A percentile compares a stretch with the other conserved stretches of the same genome.
Conservation (phyloP, 2,329 filamentous ascomycete species). For the Aureobasidium sp. region DNA sequence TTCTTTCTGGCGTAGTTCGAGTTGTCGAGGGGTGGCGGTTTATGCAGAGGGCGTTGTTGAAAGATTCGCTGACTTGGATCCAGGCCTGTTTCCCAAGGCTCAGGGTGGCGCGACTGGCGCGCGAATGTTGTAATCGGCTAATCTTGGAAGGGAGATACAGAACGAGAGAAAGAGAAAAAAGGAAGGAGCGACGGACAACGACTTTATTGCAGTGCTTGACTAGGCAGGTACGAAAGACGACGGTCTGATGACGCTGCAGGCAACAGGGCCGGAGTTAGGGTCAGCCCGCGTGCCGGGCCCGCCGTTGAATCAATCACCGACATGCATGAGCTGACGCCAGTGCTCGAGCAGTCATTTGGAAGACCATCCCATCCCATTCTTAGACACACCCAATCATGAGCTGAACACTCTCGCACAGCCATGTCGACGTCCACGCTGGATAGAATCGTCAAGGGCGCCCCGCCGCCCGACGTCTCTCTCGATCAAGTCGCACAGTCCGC, state of each 20-base stretch:
- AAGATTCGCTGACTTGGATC: neutral
- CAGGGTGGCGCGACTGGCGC: conserved; percentile 10
- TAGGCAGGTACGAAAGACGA: neutral
- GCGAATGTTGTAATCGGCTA: conserved; percentile 2
- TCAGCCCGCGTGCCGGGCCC: neutral
- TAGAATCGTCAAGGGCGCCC: conserved; percentile 85
- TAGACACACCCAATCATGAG: neutral
- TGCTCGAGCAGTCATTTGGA: neutral
- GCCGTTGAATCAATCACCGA: neutral
- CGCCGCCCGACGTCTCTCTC: conserved; percentile 51
- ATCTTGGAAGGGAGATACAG: neutral
- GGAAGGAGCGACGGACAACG: neutral
- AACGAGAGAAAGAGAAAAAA: neutral
- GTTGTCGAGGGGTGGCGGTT: conserved; percentile 12
- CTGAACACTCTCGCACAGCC: neutral
- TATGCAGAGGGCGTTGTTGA: conserved; percentile 10
- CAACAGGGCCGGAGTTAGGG: neutral
- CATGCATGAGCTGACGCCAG: neutral
- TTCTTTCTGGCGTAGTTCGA: conserved; percentile 6
- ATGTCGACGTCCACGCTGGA: conserved; percentile 49
- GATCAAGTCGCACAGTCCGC: conserved; percentile 32
- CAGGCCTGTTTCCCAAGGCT: conserved; percentile 12
- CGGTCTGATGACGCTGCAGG: conserved; percentile 1
- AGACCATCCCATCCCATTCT: too few species aligned
- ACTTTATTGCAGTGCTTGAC: neutral